Percentiles rank a stretch among this genome's conserved stretches.
Conservation (phyloP, 805 yeast species). For the Cyberlindnera bimundalis region DNA sequence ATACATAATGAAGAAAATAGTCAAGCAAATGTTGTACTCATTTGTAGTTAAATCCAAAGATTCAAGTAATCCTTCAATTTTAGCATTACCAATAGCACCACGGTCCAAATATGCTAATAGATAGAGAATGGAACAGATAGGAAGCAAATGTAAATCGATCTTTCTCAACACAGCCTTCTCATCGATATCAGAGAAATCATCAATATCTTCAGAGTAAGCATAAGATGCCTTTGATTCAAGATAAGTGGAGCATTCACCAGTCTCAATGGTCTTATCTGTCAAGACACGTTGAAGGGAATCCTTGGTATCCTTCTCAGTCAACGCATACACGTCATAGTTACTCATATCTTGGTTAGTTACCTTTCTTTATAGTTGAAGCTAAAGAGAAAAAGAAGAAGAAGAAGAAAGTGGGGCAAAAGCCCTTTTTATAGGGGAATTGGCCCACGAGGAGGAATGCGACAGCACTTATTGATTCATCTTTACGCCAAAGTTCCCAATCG, state of each 20-base stretch:
- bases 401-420: too few relatives aligned
- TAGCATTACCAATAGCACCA: constrained; percentile 15
- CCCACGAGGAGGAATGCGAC: too few relatives aligned
- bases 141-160: constrained; percentile 15
- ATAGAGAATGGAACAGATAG: constrained; percentile 15
- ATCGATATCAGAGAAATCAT: constrained; percentile 8
- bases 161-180: constrained; percentile 11
- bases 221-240: constrained; percentile 3
- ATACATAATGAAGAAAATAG: constrained; percentile 21
- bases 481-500: not conserved
- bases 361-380: not conserved
- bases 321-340: constrained; percentile 5
- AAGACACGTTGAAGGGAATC: not conserved
- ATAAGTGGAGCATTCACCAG: constrained; percentile 5
- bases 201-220: not conserved
- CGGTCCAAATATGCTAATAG: constrained; percentile 18
- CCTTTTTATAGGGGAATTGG: too few relatives aligned
- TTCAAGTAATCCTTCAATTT: not conserved
- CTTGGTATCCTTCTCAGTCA: constrained; percentile 3
- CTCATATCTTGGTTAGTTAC: not conserved
- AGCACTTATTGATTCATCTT: too few relatives aligned
- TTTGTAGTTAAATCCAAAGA: constrained; percentile 10
- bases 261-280: constrained; percentile 3
- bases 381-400: too few relatives aligned
- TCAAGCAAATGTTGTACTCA: constrained; percentile 12